Base-by-base conservation (phyloP, 169 alveolate species). In the Eimeria sp. region DNA sequence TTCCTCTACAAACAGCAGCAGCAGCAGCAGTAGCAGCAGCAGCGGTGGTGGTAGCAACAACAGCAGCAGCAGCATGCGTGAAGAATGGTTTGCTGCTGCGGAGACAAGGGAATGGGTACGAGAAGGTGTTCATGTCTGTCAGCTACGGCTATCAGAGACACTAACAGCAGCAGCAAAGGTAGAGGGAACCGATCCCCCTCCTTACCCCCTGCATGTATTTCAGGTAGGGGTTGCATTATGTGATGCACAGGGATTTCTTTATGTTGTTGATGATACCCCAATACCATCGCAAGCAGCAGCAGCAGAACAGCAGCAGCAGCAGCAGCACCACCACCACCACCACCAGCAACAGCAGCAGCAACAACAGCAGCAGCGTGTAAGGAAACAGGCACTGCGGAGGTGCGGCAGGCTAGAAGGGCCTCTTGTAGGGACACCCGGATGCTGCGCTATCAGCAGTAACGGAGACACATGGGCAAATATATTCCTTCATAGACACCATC, bases 371-470 rank as follows among this genome's bases (percentile, higher is more conserved):
- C 70, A 25, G 22, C 45, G 67, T 14, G 89, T 45, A 54, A 75
- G 30, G 58, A 43, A 7, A 51, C n/a, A 27, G 73, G 9, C 30
- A 7, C 73, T 51, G 72, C 90, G 70, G 20, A 73, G 90, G 20
- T 82, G 90, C 72, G 90, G 90, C 72, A 27, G 22, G 16, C 73
- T 82, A 5, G 90, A 82, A 65, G 90, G 90, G 14, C 73, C 73
- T 20, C 72, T 82, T 54, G 90, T 82, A 45, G 72, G 72, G 54
- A 47, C 51, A 10, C 54, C 90, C 6, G 90, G 90, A 0, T 82
- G 90, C 49, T 82, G 90, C 49, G 90, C 90, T 6, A 16, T 82
- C 72, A 82, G 90, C 90, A 82, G 90, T 73, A 82, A n/a, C 90
- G 90, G 90, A 25, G 90, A 34, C 30, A 82, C 73, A n/a, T 82